phyloP scores from a whole-genome alignment of 2,329 filamentous ascomycete species.

The Xylaria multiplex region DNA sequence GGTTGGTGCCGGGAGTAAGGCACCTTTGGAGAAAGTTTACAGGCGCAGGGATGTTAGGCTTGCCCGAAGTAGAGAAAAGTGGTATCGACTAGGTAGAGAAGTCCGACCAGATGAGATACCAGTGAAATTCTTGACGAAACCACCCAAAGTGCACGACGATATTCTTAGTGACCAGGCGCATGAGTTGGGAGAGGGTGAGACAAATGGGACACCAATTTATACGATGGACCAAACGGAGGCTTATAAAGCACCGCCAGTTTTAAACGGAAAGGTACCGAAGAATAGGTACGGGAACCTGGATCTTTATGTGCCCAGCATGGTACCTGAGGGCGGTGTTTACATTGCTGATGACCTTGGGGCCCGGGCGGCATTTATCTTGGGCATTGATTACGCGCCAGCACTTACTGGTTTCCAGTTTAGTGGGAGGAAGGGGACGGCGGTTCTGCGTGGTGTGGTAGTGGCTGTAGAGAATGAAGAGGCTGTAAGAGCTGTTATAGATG shows the following conservation, averaged over 20 bases:
- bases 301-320: constrained; percentile 90
- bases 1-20: constrained; percentile 72
- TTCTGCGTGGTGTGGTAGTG: constrained; percentile 81
- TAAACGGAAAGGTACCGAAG: constrained; percentile 80
- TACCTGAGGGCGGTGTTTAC: constrained; percentile 83
- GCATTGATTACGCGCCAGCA: constrained; percentile 88
- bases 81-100: constrained; percentile 88
- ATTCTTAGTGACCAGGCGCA: constrained; percentile 54
- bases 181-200: constrained; percentile 53
- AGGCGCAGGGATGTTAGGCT: constrained; percentile 81
- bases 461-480: constrained; percentile 77
- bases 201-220: constrained; percentile 67
- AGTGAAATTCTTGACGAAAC: constrained; percentile 74
- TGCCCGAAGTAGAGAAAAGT: constrained; percentile 83
- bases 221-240: constrained; percentile 73
- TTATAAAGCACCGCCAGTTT: constrained; percentile 80
- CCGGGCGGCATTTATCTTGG: constrained; percentile 77
- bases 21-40: constrained; percentile 79
- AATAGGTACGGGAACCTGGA: constrained; percentile 96
- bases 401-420: constrained; percentile 91
- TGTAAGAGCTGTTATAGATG: constrained; percentile 73
- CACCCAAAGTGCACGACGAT: constrained; percentile 49
- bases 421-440: constrained; percentile 84
- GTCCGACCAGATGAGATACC: constrained; percentile 83
- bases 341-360: constrained; percentile 69